Percentiles rank a stretch among this genome's conserved stretches.
Evolutionary conservation across 345 rosid species (phyloP).

Genomic region (Draba incana): DNA sequence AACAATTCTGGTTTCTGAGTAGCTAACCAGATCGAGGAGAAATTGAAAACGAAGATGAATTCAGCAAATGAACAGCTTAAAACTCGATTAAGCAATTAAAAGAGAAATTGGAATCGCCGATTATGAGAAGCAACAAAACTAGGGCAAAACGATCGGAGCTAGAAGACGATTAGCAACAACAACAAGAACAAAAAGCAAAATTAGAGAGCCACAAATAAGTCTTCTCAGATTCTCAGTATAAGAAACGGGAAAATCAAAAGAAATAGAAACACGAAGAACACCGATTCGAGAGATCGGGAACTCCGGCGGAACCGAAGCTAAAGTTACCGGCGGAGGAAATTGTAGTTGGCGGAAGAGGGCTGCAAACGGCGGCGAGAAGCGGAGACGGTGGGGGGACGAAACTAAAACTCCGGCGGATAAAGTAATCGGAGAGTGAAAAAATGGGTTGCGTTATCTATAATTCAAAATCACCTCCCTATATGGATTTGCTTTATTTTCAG

Average conservation of each 20-base stretch:
- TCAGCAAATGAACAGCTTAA: slow-evolving; percentile 9
- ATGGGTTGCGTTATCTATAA: slow-evolving; percentile 26
- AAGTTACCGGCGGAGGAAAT: slow-evolving; percentile 26
- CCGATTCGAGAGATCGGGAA: slow-evolving; percentile 33
- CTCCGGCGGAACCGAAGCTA: not conserved
- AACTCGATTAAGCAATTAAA: no score
- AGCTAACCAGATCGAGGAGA: not conserved
- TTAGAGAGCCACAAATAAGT: not conserved
- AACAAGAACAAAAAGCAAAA: not conserved
- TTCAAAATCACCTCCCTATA: slow-evolving; percentile 33
- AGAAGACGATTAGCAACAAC: slow-evolving; percentile 1
- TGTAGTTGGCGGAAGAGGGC: not conserved
- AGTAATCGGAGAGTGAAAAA: not conserved
- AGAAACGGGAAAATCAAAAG: slow-evolving; percentile 6
- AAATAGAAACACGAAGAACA: not conserved
- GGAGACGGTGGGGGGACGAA: slow-evolving; percentile 20
- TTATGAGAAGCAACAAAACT: slow-evolving; percentile 16
- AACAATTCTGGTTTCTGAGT: no score
- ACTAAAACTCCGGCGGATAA: slow-evolving; percentile 10
- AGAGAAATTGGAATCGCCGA: not conserved
- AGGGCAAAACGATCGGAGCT: slow-evolving; percentile 25
- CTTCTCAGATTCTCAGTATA: slow-evolving; percentile 13
- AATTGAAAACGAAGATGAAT: not conserved
- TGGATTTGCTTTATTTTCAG: not conserved
- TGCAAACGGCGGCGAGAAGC: slow-evolving; percentile 3